Evolutionary conservation across 441 rosid genomes (phyloP).

Genomic region (Bocquillonia castaneifolia): DNA sequence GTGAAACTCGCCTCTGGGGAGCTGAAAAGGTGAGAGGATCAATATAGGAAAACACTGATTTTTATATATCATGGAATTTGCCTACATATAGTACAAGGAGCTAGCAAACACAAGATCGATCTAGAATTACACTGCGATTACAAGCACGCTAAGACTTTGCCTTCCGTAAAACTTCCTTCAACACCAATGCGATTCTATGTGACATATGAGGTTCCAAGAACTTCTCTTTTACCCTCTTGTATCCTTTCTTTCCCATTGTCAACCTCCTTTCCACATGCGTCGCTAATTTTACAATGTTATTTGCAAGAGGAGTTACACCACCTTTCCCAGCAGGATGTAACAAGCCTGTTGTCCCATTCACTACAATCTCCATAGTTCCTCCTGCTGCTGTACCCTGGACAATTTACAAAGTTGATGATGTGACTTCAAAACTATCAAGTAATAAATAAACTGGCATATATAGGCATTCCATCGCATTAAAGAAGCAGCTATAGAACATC

Average conservation of each 20-base stretch:
- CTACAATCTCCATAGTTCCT: slow-evolving; percentile 58
- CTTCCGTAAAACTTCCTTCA: slow-evolving; percentile 42
- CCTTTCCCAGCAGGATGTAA: slow-evolving; percentile 57
- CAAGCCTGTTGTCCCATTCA: slow-evolving; percentile 56
- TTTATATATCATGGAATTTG: background rate
- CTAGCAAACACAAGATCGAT: background rate
- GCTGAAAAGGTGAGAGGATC: background rate
- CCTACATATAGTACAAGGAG: slow-evolving; percentile 13
- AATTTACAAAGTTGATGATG: background rate
- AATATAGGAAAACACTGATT: background rate
- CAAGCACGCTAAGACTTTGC: slow-evolving; percentile 23
- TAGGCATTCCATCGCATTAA: background rate
- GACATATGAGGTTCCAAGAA: slow-evolving; percentile 64
- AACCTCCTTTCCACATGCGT: slow-evolving; percentile 64
- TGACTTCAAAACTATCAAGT: background rate
- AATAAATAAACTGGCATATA: too few relatives aligned
- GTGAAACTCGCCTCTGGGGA: background rate
- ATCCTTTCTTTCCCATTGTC: slow-evolving; percentile 67
- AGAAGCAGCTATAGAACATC: background rate
- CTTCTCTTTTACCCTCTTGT: slow-evolving; percentile 45
- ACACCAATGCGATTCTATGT: slow-evolving; percentile 46
- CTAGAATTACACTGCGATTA: background rate
- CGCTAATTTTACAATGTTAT: slow-evolving; percentile 54
- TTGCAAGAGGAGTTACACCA: slow-evolving; percentile 49
- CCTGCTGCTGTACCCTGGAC: slow-evolving; percentile 64